A percentile compares a stretch with the other conserved stretches of the same genome.
phyloP scores from a whole-genome alignment of 306 rosid species.

The Rosa lucieae region DNA sequence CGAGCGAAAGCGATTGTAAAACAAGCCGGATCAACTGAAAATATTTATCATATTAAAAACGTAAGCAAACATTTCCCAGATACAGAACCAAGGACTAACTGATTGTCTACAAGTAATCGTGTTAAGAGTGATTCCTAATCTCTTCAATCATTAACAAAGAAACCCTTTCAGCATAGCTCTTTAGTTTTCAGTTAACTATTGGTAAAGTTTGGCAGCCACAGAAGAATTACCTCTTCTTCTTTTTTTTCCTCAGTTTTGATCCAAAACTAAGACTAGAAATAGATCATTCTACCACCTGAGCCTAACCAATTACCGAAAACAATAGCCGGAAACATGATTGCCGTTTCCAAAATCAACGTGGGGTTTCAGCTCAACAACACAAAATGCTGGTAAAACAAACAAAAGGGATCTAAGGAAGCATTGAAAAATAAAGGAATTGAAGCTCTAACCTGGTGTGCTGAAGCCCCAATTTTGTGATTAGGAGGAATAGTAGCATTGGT shows the following conservation, averaged over 20 bases:
- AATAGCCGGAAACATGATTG: neutral
- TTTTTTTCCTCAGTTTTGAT: neutral
- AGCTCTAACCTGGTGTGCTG: neutral
- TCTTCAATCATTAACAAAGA: neutral
- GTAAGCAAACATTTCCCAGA: neutral
- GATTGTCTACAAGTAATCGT: neutral
- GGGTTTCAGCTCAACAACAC: neutral
- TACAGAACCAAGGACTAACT: neutral
- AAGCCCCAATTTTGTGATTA: neutral
- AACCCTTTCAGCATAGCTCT: neutral
- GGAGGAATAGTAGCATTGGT: neutral
- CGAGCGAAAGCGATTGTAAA: conserved; percentile 5
- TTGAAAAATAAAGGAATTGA: neutral
- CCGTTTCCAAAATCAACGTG: neutral
- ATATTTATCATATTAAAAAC: neutral
- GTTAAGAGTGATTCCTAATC: neutral
- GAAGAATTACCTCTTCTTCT: neutral
- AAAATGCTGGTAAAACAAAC: neutral
- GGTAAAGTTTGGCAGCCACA: neutral
- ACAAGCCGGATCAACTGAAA: neutral
- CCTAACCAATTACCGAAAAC: neutral
- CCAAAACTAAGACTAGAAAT: neutral
- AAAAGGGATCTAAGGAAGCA: neutral
- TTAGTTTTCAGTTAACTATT: neutral
- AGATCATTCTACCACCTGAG: neutral